Evolutionary conservation across 2,329 filamentous ascomycete species (phyloP).

Genomic region (Ascochyta clinopodiicola): DNA sequence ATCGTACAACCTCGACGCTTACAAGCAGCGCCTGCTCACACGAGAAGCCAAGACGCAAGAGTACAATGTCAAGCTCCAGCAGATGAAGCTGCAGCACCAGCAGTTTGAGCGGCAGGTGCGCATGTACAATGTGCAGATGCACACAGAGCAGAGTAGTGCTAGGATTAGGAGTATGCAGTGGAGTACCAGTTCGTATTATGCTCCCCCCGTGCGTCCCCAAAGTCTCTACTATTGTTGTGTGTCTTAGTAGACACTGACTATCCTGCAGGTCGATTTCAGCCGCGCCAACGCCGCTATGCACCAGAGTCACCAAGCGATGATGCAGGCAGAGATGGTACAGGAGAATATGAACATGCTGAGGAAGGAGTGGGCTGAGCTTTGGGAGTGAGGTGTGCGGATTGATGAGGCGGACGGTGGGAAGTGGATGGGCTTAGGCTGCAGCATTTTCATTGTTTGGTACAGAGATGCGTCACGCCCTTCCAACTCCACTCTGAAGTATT

Average conservation of each 20-base stretch:
- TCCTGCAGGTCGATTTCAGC: constrained; percentile 16
- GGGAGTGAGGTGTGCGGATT: neutral
- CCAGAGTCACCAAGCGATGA: constrained; percentile 14
- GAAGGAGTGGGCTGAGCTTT: constrained; percentile 21
- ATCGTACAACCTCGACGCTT: constrained; percentile 12
- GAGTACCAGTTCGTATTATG: neutral
- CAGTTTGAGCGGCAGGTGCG: constrained; percentile 6
- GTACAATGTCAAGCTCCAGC: constrained; percentile 14
- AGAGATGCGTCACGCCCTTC: too few species aligned
- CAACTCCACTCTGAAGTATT: too few species aligned
- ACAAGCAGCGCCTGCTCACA: constrained; percentile 16
- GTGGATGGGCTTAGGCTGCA: neutral
- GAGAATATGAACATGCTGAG: constrained; percentile 20
- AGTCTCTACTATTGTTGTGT: too few species aligned
- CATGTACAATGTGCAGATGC: constrained; percentile 1
- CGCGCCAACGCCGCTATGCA: constrained; percentile 18
- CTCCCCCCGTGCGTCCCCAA: neutral
- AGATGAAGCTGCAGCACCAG: constrained; percentile 18
- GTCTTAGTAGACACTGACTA: neutral
- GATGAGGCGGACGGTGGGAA: neutral
- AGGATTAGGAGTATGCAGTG: neutral
- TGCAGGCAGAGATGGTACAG: constrained; percentile 23
- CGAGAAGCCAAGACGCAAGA: constrained; percentile 20
- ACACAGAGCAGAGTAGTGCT: neutral
- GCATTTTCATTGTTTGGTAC: neutral